Percentiles rank a stretch among this genome's conserved stretches.
Conservation (phyloP, 345 rosid species). For the Sisymbrium altissimum region DNA sequence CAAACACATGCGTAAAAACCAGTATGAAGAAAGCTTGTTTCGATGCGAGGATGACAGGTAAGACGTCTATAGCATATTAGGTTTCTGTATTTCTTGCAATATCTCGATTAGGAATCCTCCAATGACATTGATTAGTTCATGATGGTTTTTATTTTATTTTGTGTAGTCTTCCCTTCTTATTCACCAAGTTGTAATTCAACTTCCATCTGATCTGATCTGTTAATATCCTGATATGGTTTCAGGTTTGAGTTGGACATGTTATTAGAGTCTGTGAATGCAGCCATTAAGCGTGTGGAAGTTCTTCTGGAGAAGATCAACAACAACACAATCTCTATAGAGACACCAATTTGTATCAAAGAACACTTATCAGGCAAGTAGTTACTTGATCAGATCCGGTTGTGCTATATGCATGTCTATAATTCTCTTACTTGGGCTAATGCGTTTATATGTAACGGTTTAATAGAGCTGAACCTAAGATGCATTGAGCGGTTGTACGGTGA, state of each 20-base stretch:
- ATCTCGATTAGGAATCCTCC: not conserved
- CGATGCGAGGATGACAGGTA: slow-evolving; percentile 99
- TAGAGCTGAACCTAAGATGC: slow-evolving; percentile 90
- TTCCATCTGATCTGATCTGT: slow-evolving; percentile 16
- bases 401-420: not conserved
- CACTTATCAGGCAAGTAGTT: slow-evolving; percentile 68
- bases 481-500: slow-evolving; percentile 95
- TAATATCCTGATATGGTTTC: slow-evolving; percentile 29
- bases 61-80: slow-evolving; percentile 2
- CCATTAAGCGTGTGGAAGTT: slow-evolving; percentile 79
- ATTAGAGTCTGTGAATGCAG: slow-evolving; percentile 80
- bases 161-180: too few species aligned
- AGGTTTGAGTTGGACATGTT: slow-evolving; percentile 99
- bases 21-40: slow-evolving; percentile 97
- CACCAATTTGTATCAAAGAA: slow-evolving; percentile 65
- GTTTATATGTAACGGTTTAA: slow-evolving; percentile 26
- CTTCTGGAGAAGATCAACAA: slow-evolving; percentile 73
- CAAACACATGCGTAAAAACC: slow-evolving; percentile 99
- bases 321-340: slow-evolving; percentile 56
- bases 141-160: not conserved
- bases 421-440: slow-evolving; percentile 9
- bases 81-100: slow-evolving; percentile 2
- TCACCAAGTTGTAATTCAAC: not conserved
- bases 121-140: not conserved
- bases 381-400: slow-evolving; percentile 4